These are phyloP conservation scores for Leccinellum luteum DNA, from an alignment of 768 basidiomycete genomes.

Conservation along the genomic window DNA sequence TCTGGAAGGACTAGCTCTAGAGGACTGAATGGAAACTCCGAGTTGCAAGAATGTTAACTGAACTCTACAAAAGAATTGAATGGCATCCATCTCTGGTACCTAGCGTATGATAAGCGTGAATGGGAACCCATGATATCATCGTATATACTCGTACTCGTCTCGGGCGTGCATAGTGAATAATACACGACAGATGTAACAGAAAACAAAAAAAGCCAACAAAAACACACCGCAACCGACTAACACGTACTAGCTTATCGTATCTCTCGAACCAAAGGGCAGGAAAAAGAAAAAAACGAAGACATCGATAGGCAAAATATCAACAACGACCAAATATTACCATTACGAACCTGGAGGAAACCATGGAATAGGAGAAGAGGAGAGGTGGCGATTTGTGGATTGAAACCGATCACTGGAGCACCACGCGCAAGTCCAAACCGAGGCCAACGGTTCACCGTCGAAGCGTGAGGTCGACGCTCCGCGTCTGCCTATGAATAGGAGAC, in stretches of 20 bases:
- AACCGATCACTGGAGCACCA: no score
- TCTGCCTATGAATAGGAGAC: conserved; percentile 4
- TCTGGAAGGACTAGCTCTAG: no score
- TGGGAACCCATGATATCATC: not conserved
- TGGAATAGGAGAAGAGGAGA: no score
- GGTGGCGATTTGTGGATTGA: not conserved
- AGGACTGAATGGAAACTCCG: no score
- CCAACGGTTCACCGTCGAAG: not conserved
- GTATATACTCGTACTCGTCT: not conserved
- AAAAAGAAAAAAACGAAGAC: not conserved
- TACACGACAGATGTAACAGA: not conserved
- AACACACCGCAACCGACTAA: not conserved
- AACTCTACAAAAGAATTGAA: no score
- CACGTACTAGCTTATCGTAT: not conserved
- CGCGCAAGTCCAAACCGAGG: not conserved
- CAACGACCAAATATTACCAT: not conserved
- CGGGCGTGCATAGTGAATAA: not conserved
- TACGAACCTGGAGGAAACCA: not conserved
- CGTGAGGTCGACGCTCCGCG: not conserved
- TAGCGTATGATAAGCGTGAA: not conserved
- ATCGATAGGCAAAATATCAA: not conserved
- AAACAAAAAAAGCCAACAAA: not conserved
- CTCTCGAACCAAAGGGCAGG: not conserved
- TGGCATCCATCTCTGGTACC: not conserved
- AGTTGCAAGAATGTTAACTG: no score